Percentiles rank a stretch among this genome's conserved stretches.
Evolutionary conservation across 805 yeast genomes (phyloP).

Genomic region (Metschnikowia orientalis): DNA sequence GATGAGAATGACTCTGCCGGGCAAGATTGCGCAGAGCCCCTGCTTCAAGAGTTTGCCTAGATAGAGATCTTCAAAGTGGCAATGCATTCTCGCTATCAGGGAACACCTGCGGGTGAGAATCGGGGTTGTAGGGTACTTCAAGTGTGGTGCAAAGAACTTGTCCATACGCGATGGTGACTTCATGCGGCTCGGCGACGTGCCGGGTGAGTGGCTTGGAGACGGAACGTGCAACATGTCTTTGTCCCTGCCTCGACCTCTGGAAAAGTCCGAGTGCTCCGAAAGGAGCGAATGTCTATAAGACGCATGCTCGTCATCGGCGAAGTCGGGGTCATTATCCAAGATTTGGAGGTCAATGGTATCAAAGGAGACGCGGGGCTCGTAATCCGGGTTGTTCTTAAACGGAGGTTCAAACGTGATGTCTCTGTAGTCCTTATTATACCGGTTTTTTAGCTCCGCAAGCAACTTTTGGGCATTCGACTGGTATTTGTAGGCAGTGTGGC

Average conservation of each 20-base stretch:
- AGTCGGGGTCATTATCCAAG: slow-evolving; percentile 19
- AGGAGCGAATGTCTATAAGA: slow-evolving; percentile 16
- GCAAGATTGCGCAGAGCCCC: slow-evolving; percentile 37
- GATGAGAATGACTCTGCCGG: slow-evolving; percentile 53
- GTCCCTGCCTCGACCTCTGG: slow-evolving; percentile 16
- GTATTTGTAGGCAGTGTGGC: neutral
- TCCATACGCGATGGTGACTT: slow-evolving; percentile 16
- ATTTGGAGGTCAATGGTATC: slow-evolving; percentile 46
- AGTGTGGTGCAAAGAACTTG: slow-evolving; percentile 10
- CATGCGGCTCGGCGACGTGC: slow-evolving; percentile 19
- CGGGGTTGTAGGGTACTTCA: slow-evolving; percentile 38
- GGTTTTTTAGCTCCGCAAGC: slow-evolving; percentile 9
- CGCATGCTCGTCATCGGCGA: slow-evolving; percentile 17
- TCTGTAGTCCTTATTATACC: slow-evolving; percentile 16
- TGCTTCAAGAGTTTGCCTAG: slow-evolving; percentile 29
- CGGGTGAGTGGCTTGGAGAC: slow-evolving; percentile 17
- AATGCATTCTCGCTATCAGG: slow-evolving; percentile 45
- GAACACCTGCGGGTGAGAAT: slow-evolving; percentile 39
- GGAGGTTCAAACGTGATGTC: slow-evolving; percentile 5
- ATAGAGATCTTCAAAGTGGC: slow-evolving; percentile 45
- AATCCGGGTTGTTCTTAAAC: slow-evolving; percentile 9
- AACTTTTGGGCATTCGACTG: slow-evolving; percentile 8
- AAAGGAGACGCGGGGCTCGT: slow-evolving; percentile 43
- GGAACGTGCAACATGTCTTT: slow-evolving; percentile 9
- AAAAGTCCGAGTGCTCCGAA: slow-evolving; percentile 5